Evolutionary conservation across 257 asterid species (phyloP).

Genomic region (Solanum chilense): DNA sequence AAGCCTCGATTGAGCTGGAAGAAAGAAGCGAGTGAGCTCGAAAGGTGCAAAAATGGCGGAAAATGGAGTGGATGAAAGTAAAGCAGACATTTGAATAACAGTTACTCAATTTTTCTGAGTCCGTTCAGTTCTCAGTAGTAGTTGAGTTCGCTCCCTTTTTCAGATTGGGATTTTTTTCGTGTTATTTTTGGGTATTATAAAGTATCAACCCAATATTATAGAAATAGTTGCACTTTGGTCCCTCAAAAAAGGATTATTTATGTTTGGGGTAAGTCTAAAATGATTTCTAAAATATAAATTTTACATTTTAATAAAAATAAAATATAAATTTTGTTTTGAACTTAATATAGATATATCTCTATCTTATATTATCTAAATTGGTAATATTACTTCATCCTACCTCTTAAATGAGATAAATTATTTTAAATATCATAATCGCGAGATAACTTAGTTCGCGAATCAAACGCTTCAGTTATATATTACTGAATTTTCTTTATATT

Average conservation of each 20-base stretch:
- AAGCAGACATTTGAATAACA: slow-evolving; percentile 29
- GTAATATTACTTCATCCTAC: no score
- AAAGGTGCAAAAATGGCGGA: slow-evolving; percentile 3
- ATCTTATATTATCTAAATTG: no score
- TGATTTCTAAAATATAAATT: no score
- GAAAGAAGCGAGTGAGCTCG: slow-evolving; percentile 5
- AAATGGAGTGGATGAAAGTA: slow-evolving; percentile 6
- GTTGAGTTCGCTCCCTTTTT: not conserved
- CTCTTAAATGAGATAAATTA: no score
- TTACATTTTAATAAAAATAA: no score
- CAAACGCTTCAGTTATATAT: no score
- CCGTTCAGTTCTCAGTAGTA: not conserved
- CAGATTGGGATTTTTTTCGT: not conserved
- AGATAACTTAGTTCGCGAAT: not conserved
- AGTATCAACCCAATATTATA: not conserved
- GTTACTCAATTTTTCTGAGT: slow-evolving; percentile 1
- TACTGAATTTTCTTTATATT: no score
- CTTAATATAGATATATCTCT: not conserved
- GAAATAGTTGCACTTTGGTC: not conserved
- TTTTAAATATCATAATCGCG: no score
- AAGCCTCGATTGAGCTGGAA: not conserved
- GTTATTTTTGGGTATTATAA: not conserved
- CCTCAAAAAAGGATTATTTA: not conserved
- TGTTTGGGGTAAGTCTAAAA: not conserved
- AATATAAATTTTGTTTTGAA: not conserved